phyloP scores from a whole-genome alignment of 108 stramenopile species.

The Nitzschia putrida region DNA sequence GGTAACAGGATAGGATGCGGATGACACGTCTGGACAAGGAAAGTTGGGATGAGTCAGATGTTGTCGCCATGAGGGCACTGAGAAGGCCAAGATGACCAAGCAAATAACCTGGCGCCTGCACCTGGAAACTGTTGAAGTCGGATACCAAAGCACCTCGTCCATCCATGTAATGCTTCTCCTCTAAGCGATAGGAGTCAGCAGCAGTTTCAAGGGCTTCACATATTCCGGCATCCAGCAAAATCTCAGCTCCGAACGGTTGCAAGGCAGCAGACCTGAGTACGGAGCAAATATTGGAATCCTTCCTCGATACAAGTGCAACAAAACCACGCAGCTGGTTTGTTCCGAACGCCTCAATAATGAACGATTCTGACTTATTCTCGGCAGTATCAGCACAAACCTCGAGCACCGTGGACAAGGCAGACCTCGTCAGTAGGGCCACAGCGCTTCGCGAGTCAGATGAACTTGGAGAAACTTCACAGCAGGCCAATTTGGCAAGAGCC shows the following conservation, averaged over 20 bases:
- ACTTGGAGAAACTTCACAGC: conserved; percentile 17
- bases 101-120: conserved; percentile 37
- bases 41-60: background rate
- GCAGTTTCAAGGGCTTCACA: conserved; percentile 40
- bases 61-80: conserved; percentile 25
- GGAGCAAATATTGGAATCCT: conserved; percentile 49
- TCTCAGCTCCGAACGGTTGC: conserved; percentile 43
- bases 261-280: conserved; percentile 55
- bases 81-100: conserved; percentile 45
- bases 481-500: conserved; percentile 16
- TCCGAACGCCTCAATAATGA: conserved; percentile 18
- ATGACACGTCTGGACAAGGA: background rate
- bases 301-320: conserved; percentile 30
- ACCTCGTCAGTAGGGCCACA: conserved; percentile 45
- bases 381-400: conserved; percentile 35
- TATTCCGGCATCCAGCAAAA: conserved; percentile 51
- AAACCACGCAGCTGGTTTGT: conserved; percentile 29
- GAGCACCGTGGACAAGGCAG: conserved; percentile 37
- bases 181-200: conserved; percentile 36
- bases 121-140: conserved; percentile 7
- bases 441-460: conserved; percentile 10
- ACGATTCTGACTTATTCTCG: conserved; percentile 13
- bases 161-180: conserved; percentile 25
- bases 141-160: background rate
- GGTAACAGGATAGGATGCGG: conserved; percentile 18